Percentiles rank a stretch among this genome's conserved stretches.
These are phyloP conservation scores for Phoma sp. DNA, from an alignment of 2,329 filamentous ascomycete species.

Conservation along the genomic window DNA sequence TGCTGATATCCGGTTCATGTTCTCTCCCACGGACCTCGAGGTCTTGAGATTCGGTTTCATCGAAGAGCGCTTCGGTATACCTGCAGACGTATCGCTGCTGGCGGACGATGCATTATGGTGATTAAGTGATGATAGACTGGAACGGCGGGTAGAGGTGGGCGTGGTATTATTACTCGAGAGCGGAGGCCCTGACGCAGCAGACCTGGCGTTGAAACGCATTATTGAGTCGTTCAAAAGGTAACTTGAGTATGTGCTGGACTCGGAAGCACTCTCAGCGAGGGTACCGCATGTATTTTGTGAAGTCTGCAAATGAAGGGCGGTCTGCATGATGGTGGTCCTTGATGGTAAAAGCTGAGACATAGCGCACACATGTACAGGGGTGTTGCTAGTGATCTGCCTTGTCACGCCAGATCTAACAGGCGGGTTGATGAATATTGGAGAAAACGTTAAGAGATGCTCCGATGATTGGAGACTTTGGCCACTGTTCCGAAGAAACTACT, in stretches of 20 bases:
- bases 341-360: slow-evolving; percentile 28
- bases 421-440: slow-evolving; percentile 21
- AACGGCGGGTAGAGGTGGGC: slow-evolving; percentile 22
- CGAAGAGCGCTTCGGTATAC: slow-evolving; percentile 20
- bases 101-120: slow-evolving; percentile 28
- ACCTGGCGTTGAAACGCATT: slow-evolving; percentile 9
- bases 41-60: slow-evolving; percentile 33
- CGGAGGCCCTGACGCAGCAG: slow-evolving; percentile 14
- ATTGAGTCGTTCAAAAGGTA: neutral
- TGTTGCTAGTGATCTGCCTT: slow-evolving; percentile 26
- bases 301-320: slow-evolving; percentile 22
- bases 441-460: slow-evolving; percentile 2
- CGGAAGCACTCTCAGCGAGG: slow-evolving; percentile 2
- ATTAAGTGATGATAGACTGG: slow-evolving; percentile 21
- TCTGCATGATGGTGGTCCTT: slow-evolving; percentile 25
- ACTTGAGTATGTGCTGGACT: slow-evolving; percentile 13
- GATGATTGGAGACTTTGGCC: slow-evolving; percentile 5
- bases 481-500: slow-evolving; percentile 3
- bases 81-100: slow-evolving; percentile 8
- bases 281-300: slow-evolving; percentile 22
- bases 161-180: slow-evolving; percentile 25
- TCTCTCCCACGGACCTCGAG: slow-evolving; percentile 20
- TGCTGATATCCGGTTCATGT: slow-evolving; percentile 22
- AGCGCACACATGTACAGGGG: slow-evolving; percentile 18
- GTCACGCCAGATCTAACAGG: slow-evolving; percentile 20